Conservation (phyloP, 2,329 filamentous ascomycete species). For the Hypoxylon sp. region DNA sequence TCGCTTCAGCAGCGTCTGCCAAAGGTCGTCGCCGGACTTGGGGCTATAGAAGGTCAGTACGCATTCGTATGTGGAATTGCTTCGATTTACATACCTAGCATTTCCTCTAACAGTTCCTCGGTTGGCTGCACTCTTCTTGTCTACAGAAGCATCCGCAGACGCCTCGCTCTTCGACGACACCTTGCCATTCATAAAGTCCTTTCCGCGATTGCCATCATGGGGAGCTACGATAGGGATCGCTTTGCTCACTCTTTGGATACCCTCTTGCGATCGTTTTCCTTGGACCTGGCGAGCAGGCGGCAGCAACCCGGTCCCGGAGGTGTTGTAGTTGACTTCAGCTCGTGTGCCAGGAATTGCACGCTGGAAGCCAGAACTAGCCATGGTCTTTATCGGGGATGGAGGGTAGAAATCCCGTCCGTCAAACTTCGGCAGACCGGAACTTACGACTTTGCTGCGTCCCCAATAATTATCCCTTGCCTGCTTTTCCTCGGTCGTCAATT, state of each 20-base stretch:
- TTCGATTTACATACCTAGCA: slow-evolving; percentile 42
- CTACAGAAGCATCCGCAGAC: too few species aligned
- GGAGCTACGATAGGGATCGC: slow-evolving; percentile 48
- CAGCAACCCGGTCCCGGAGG: slow-evolving; percentile 43
- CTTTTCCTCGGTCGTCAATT: slow-evolving; percentile 66
- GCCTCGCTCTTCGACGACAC: too few species aligned
- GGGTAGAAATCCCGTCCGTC: slow-evolving; percentile 72
- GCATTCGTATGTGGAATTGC: background rate
- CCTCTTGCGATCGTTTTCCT: slow-evolving; percentile 39
- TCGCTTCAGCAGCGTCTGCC: slow-evolving; percentile 61
- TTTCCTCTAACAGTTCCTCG: too few species aligned
- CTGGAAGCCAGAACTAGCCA: too few species aligned
- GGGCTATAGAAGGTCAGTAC: slow-evolving; percentile 44
- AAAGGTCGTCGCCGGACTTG: slow-evolving; percentile 55
- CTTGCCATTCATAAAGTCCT: slow-evolving; percentile 22
- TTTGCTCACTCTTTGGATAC: slow-evolving; percentile 43
- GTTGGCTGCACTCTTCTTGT: too few species aligned
- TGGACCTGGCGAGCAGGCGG: slow-evolving; percentile 34
- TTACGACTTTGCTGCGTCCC: slow-evolving; percentile 62
- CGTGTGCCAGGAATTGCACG: too few species aligned
- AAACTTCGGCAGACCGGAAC: slow-evolving; percentile 67
- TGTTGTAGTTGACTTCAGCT: slow-evolving; percentile 28
- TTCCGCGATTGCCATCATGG: slow-evolving; percentile 28
- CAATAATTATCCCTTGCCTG: slow-evolving; percentile 68
- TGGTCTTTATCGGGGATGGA: slow-evolving; percentile 62